Base-by-base conservation (phyloP, 108 stramenopile genomes). In the Schizochytrium sp. region DNA sequence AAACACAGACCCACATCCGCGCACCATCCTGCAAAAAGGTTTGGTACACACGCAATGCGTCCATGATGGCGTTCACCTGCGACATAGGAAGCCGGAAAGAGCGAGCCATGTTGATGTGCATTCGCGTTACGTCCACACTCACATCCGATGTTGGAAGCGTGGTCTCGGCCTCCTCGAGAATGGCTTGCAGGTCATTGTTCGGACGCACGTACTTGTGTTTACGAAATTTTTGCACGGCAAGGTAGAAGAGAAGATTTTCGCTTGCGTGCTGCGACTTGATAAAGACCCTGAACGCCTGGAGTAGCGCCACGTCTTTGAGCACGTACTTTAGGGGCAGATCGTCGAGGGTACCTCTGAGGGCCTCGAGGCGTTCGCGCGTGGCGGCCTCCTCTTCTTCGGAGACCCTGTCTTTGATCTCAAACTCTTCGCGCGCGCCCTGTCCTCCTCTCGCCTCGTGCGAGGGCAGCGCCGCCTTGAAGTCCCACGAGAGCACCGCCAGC, bases 41-140 rank as follows among this genome's bases (percentile, higher is more conserved):
- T 12, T 53, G 43, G 51, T 83, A 83, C 8, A 83, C 48, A 3
- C 28, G 19, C 48, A 83, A 45, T 3, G 76, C 76, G 51, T 83
- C 76, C 76, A 83, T 83, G 51, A 83, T 83, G n/a, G 51, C 76
- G 23, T 45, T 53, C n/a, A 83, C 76, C 18, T 83, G 19, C 19
- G 23, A 25, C 76, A 83, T 83, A 3, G 76, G 76, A 43, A 83
- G 28, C 51, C 48, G 76, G 12, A 53, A 83, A 34, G 45, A 53
- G 51, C 76, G 76, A 12, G 76, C 76, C 76, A 83, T 83, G n/a
- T 83, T 83, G 23, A 83, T 55, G 23, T 83, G 76, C 76, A 83
- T 83, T 6, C 28, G 45, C 25, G 76, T 83, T 12, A 47, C n/a
- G n/a, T 53, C 76, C 19, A 83, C 76, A 18, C 25, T 69, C 21